Percentiles rank a stretch among this genome's conserved stretches.
phyloP scores from a whole-genome alignment of 768 basidiomycete species.

The Amyloporia xantha region DNA sequence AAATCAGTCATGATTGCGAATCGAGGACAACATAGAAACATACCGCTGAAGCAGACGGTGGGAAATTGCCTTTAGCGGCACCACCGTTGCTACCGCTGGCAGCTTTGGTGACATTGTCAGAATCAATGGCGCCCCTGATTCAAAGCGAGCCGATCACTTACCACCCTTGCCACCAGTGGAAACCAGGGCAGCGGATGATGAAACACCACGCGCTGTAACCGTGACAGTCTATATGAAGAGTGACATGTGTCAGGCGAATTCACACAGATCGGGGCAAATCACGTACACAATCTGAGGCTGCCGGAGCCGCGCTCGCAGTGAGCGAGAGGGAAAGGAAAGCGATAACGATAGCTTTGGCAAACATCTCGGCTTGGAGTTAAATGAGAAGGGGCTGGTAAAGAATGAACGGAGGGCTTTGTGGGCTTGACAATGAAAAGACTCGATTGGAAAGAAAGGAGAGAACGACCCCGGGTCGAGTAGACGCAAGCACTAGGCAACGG shows the following conservation, averaged over 20 bases:
- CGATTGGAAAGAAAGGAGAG: slow-evolving; percentile 27
- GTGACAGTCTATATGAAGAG: neutral
- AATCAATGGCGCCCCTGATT: no score
- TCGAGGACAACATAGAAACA: no score
- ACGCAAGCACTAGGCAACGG: slow-evolving; percentile 41
- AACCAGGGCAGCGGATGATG: neutral
- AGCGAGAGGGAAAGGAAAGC: slow-evolving; percentile 36
- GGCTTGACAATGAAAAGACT: slow-evolving; percentile 20
- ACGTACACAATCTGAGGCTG: slow-evolving; percentile 2
- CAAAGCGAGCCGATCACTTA: no score
- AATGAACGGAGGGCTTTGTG: slow-evolving; percentile 28
- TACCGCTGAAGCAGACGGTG: no score
- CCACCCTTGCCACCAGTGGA: slow-evolving; percentile 1
- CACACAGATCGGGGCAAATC: neutral
- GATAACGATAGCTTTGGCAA: slow-evolving; percentile 33
- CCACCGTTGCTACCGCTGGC: slow-evolving; percentile 4
- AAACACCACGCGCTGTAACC: neutral
- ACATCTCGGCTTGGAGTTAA: slow-evolving; percentile 31
- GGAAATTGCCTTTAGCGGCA: slow-evolving; percentile 1
- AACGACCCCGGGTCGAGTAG: slow-evolving; percentile 52
- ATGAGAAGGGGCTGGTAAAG: slow-evolving; percentile 19
- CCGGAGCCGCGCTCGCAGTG: slow-evolving; percentile 21
- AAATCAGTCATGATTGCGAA: no score
- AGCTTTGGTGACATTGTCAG: no score
- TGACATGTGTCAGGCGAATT: neutral